A percentile compares a stretch with the other conserved stretches of the same genome.
Conservation (phyloP, 83 land plant genomes). For the Thuja plicata region DNA sequence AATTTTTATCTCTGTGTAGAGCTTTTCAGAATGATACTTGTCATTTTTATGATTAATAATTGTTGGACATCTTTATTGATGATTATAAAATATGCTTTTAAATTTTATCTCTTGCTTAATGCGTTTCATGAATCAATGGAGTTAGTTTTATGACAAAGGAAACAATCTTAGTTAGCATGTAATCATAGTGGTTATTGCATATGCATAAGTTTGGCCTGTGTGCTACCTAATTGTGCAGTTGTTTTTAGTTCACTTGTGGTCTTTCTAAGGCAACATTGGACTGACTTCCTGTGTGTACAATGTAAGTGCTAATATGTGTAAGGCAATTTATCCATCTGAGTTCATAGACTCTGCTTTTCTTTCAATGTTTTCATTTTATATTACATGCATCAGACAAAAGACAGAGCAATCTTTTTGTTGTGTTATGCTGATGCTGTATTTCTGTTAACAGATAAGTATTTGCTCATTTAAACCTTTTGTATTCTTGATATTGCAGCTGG, state of each 20-base stretch:
- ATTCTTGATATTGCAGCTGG: slow-evolving; percentile 52
- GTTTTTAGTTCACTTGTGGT: slow-evolving; percentile 2
- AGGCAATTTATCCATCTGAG: background rate
- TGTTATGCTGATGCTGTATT: background rate
- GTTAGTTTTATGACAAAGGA: background rate
- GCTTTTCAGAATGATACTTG: background rate
- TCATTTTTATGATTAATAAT: background rate
- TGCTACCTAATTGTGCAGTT: background rate
- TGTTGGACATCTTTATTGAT: background rate
- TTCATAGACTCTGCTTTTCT: background rate
- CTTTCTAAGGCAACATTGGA: background rate
- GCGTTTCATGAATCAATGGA: too few species aligned
- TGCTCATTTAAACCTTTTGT: slow-evolving; percentile 14
- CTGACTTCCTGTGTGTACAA: background rate
- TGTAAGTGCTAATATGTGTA: background rate
- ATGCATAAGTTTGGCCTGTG: background rate
- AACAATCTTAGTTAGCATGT: background rate
- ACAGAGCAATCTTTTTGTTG: background rate
- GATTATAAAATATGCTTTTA: background rate
- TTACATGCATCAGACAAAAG: background rate
- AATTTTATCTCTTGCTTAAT: background rate
- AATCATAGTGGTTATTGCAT: background rate
- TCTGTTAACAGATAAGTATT: background rate
- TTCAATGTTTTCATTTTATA: background rate
- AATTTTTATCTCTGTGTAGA: background rate